These are phyloP conservation scores for Monilinia fructicola DNA, from an alignment of 2,329 filamentous ascomycete species.

Conservation along the genomic window DNA sequence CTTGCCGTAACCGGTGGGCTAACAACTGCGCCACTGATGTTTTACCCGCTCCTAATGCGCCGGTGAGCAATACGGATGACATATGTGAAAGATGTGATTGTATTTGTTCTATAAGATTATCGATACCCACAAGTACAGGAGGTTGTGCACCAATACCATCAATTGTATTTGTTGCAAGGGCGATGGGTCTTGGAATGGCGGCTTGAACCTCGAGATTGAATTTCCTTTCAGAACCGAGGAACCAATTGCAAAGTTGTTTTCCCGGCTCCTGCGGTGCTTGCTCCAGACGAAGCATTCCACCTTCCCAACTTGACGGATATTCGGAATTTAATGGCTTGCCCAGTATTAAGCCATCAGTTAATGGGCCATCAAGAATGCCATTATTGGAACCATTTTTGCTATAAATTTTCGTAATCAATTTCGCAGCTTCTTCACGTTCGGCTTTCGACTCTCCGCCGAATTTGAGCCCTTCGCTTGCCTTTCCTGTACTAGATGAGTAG, in stretches of 20 bases:
- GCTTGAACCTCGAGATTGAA: slow-evolving; percentile 73
- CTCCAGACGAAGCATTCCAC: slow-evolving; percentile 80
- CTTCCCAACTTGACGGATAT: slow-evolving; percentile 67
- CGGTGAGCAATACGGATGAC: slow-evolving; percentile 87
- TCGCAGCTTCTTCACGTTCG: slow-evolving; percentile 74
- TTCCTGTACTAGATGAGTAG: slow-evolving; percentile 60
- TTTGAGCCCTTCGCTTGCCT: slow-evolving; percentile 65
- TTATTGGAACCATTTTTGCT: slow-evolving; percentile 51
- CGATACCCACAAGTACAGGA: slow-evolving; percentile 77
- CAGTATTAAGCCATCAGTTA: slow-evolving; percentile 86
- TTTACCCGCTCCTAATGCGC: slow-evolving; percentile 88
- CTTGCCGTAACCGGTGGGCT: slow-evolving; percentile 68
- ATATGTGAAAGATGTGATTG: slow-evolving; percentile 75
- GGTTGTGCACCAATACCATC: slow-evolving; percentile 50
- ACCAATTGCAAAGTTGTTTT: slow-evolving; percentile 63
- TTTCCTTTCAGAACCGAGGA: slow-evolving; percentile 73
- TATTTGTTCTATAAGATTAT: slow-evolving; percentile 70
- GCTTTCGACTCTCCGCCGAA: slow-evolving; percentile 87
- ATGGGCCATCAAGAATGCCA: slow-evolving; percentile 74
- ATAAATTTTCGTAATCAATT: slow-evolving; percentile 71
- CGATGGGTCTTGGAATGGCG: slow-evolving; percentile 65
- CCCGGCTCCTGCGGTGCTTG: slow-evolving; percentile 50
- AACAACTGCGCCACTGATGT: slow-evolving; percentile 75
- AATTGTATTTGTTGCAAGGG: slow-evolving; percentile 44
- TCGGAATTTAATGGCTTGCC: slow-evolving; percentile 55